A percentile compares a stretch with the other conserved stretches of the same genome.
These are phyloP conservation scores for Rauvolfia tetraphylla DNA, from an alignment of 257 asterid genomes.

Conservation along the genomic window DNA sequence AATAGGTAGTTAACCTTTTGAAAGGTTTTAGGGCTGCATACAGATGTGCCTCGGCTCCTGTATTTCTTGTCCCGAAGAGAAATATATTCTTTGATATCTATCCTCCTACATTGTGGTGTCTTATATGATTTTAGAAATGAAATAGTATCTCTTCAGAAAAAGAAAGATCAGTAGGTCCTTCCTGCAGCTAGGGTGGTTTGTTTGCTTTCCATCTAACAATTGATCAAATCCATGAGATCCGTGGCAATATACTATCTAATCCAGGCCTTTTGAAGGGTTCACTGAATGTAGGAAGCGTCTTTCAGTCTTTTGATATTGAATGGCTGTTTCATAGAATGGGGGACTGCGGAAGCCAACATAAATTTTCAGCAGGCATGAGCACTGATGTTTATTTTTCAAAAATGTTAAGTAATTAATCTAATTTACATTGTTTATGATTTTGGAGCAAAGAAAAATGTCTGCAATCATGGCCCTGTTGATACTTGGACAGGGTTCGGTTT, in stretches of 20 bases:
- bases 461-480: not conserved
- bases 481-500: too few relatives aligned
- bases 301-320: not conserved
- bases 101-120: not conserved
- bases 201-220: not conserved
- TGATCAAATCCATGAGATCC: not conserved
- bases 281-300: not conserved
- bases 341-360: too few relatives aligned
- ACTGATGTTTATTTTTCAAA: too few relatives aligned
- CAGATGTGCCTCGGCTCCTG: not conserved
- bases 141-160: not conserved
- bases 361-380: too few relatives aligned
- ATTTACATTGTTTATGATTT: too few relatives aligned
- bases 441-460: too few relatives aligned
- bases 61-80: not conserved
- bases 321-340: too few relatives aligned
- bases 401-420: too few relatives aligned
- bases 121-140: too few relatives aligned
- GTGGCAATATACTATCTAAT: not conserved
- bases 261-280: not conserved
- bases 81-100: not conserved
- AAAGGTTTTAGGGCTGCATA: too few relatives aligned
- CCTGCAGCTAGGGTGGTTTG: not conserved
- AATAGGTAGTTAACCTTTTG: not conserved
- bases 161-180: not conserved